Evolutionary conservation across 2,329 filamentous ascomycete species (phyloP), one percentile per base, ranked within the genome.

Genomic region (Trichoderma semiorbis): DNA sequence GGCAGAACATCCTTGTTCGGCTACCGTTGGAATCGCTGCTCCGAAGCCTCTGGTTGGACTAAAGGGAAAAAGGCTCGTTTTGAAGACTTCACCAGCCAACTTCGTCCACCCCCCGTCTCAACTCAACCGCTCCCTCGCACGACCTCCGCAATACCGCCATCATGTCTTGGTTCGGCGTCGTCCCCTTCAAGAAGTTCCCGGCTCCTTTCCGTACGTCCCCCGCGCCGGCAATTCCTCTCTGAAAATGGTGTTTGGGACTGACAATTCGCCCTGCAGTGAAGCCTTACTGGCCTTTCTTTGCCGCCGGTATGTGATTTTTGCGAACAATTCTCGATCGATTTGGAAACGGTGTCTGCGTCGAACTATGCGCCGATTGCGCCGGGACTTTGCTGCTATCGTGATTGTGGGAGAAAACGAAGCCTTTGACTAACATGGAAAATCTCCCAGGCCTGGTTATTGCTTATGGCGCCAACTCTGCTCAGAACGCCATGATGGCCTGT

Each of bases 221-320:
- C 78, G 74, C 75, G 69, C 57, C 70, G 69, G 55, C 72, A 72
- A 73, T 70, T 72, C 71, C 72, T 69, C 66, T 70, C 74, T 57
- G 57, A 34, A 53, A 24, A 24, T 7, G 34, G 3, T 12, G 10
- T 79, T 36, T 8, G 39, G 79, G 74, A 79, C 74, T 75, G 71
- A 75, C 71, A 74, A 43, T 26, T 24, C 14, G 58, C 72, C 58
- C 80, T 43, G 82, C 81, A 98, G 95, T 93, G 86, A 89, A 90
- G 88, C 94, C 95, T 79, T 91, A 97, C 91, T 90, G 90, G 83
- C 95, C 95, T 78, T 98, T 98, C 90, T 96, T 95, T 88, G 88
- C 89, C 84, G 95, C 95, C 83, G 94, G 95, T 97, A 96, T 81
- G 93, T 87, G 71, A 74, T 76, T 77, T n/a, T 73, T 24, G 43